These are phyloP conservation scores for Leishmania major DNA, from an alignment of 208 protist species.

Conservation along the genomic window DNA sequence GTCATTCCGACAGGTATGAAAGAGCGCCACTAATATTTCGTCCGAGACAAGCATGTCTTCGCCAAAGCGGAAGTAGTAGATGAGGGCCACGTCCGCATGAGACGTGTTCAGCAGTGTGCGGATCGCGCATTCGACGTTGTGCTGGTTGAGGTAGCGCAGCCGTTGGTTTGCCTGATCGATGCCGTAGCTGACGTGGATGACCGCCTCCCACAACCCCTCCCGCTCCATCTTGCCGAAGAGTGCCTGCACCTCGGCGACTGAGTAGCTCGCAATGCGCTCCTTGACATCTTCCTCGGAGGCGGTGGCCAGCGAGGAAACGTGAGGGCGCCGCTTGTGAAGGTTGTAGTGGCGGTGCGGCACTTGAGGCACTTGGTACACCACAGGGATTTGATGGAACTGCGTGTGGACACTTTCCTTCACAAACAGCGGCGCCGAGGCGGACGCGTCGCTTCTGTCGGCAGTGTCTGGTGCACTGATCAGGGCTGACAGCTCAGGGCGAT, in stretches of 20 bases:
- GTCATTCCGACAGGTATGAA: constrained; percentile 57
- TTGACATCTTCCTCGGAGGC: constrained; percentile 44
- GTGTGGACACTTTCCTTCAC: constrained; percentile 38
- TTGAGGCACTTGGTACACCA: constrained; percentile 42
- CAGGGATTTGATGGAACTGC: constrained; percentile 22
- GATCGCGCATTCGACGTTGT: constrained; percentile 59
- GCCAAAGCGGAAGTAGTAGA: constrained; percentile 65
- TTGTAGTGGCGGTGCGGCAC: constrained; percentile 75
- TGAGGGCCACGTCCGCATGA: constrained; percentile 39
- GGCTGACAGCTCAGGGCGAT: not conserved
- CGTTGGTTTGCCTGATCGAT: constrained; percentile 37
- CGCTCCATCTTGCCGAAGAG: constrained; percentile 63
- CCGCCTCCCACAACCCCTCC: constrained; percentile 64
- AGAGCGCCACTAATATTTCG: constrained; percentile 65
- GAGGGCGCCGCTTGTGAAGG: constrained; percentile 37
- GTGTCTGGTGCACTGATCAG: not conserved
- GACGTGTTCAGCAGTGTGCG: constrained; percentile 51
- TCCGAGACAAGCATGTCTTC: constrained; percentile 69
- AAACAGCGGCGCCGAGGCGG: constrained; percentile 1
- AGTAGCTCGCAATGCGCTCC: constrained; percentile 35
- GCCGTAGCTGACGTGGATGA: constrained; percentile 56
- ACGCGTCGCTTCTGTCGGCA: not conserved
- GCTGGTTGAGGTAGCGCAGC: constrained; percentile 52
- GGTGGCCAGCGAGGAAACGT: constrained; percentile 38
- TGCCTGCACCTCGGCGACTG: constrained; percentile 45